A percentile compares a stretch with the other conserved stretches of the same genome.
Conservation (phyloP, 2,329 filamentous ascomycete species). For the Mollisia scopiformis region DNA sequence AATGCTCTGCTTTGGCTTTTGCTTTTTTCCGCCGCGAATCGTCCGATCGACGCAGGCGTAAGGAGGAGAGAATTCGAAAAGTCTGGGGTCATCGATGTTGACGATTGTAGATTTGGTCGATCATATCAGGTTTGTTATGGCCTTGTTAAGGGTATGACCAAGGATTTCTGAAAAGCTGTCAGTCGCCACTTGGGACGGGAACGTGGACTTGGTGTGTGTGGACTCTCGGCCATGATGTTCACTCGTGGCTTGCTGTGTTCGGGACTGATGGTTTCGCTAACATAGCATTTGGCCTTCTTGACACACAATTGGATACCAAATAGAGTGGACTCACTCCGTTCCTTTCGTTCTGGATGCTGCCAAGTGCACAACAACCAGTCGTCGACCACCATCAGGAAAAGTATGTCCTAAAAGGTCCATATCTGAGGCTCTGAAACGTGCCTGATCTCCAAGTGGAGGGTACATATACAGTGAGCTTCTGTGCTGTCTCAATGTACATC, state of each 20-base stretch:
- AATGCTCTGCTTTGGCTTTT: background rate
- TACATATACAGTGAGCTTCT: background rate
- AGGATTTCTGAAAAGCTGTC: background rate
- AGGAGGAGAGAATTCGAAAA: background rate
- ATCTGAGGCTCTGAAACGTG: slow-evolving; percentile 1
- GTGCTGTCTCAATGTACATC: background rate
- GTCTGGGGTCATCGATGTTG: background rate
- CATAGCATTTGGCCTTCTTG: background rate
- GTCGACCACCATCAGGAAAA: background rate
- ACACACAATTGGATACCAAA: background rate
- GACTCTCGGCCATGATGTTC: background rate
- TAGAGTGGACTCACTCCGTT: background rate
- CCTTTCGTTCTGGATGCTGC: background rate
- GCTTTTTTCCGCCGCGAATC: background rate
- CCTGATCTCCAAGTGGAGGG: background rate
- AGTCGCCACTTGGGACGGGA: background rate
- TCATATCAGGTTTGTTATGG: background rate
- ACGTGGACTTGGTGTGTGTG: slow-evolving; percentile 1
- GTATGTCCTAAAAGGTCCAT: background rate
- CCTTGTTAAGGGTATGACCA: background rate
- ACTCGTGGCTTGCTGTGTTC: background rate
- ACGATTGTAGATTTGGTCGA: background rate
- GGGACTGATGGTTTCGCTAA: background rate
- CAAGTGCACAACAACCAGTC: background rate
- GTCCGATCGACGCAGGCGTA: background rate